Evolutionary conservation across 2,329 filamentous ascomycete species (phyloP).

Genomic region (Geosmithia flava): DNA sequence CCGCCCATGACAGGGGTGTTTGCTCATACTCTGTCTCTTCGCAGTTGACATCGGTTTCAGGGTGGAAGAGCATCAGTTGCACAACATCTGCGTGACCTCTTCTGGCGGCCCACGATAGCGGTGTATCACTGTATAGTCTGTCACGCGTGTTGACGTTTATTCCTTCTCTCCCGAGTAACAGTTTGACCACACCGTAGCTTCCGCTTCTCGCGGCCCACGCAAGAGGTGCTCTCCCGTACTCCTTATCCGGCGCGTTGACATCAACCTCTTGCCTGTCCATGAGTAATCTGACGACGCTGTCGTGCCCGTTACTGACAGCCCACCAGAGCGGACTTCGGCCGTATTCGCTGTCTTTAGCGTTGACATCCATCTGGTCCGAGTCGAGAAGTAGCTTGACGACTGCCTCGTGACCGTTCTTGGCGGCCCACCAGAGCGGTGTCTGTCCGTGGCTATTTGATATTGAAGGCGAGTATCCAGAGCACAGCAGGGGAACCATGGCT

Average conservation of each 20-base stretch:
- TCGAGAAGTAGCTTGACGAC: neutral
- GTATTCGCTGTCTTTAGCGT: neutral
- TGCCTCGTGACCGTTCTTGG: neutral
- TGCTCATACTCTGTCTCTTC: neutral
- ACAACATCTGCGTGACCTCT: neutral
- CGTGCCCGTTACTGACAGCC: neutral
- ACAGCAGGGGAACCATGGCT: neutral
- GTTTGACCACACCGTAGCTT: neutral
- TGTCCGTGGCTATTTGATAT: neutral
- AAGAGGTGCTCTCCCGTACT: neutral
- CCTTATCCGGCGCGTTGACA: neutral
- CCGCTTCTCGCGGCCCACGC: neutral
- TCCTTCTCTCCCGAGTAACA: neutral
- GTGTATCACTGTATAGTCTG: neutral
- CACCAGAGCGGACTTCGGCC: neutral
- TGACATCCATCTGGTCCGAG: neutral
- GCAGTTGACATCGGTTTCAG: neutral
- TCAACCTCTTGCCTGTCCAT: neutral
- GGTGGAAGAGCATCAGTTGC: neutral
- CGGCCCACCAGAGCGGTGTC: neutral
- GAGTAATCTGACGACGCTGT: neutral
- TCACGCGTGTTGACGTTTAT: neutral
- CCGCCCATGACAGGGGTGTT: slow-evolving; percentile 1
- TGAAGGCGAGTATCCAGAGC: neutral
- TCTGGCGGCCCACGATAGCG: neutral